Base-by-base conservation (phyloP, 805 yeast genomes). In the Jamesozyma gamospora region DNA sequence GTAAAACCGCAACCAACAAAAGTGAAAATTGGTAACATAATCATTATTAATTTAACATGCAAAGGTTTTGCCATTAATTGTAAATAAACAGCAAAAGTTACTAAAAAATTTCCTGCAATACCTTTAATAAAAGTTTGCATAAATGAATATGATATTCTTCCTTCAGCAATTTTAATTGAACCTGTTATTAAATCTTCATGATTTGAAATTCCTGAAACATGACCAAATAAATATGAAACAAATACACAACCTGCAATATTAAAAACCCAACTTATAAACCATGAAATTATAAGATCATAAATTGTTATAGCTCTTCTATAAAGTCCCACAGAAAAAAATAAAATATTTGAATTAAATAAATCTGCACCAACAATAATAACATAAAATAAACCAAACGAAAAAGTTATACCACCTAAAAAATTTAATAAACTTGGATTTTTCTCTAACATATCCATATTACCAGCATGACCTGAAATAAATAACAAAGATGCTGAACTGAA, bases 1-100 rank as follows among this genome's bases (percentile, higher is more conserved):
- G 84, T 76, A 59, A 77, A 84, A 0, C 94, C 92, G 67, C 79
- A 66, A 1, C 79, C 51, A n/a, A 82, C 92, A 58, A 84, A 82
- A 0, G 88, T 76, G 58, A 82, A 81, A 13, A 83, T 68, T 1
- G 94, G 94, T 16, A 82, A 54, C 13, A 67, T 52, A 64, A 83
- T 71, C 64, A 80, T 60, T 5, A 79, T 35, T 24, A 79, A 66
- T 49, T 80, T 82, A 28, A 84, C 94, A 53, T 84, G 94, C 9
- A 79, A 53, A 0, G 94, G 94, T 52, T 79, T 81, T 6, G 82
- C 82, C 77, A 83, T 72, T 31, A 84, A 63, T 53, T 83, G 94
- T 35, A 83, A 60, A 59, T 81, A 83, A 8, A 82, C 77, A 2
- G 87, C 94, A 24, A 83, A 60, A 40, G 80, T 74, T 19, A 84